Percentiles rank a stretch among this genome's conserved stretches.
Evolutionary conservation across 176 grass and related monocot species (phyloP).

Genomic region (Pontederia paniculata): DNA sequence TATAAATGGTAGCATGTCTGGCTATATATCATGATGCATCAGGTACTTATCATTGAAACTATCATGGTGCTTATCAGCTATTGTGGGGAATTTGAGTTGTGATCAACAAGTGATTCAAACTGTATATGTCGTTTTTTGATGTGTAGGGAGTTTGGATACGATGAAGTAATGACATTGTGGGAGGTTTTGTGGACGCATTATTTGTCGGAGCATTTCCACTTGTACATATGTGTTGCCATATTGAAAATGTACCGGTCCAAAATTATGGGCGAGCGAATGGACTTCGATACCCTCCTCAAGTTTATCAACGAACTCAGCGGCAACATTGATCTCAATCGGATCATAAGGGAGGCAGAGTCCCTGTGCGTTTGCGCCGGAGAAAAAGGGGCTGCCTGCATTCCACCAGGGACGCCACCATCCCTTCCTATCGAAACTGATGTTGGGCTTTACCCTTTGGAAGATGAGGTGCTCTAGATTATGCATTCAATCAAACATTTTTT

Average conservation of each 20-base stretch:
- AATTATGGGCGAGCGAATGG: constrained; percentile 89
- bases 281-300: constrained; percentile 95
- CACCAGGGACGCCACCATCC: constrained; percentile 80
- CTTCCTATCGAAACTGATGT: constrained; percentile 59
- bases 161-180: constrained; percentile 72
- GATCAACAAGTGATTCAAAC: too few relatives aligned
- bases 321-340: constrained; percentile 59
- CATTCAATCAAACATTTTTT: too few relatives aligned
- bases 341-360: constrained; percentile 65
- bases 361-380: constrained; percentile 55
- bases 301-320: constrained; percentile 97
- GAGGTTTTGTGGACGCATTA: constrained; percentile 93
- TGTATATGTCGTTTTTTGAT: constrained; percentile 2
- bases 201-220: constrained; percentile 86
- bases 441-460: constrained; percentile 58
- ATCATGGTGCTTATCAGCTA: background rate
- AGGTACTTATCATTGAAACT: too few relatives aligned
- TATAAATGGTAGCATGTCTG: too few relatives aligned
- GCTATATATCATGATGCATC: too few relatives aligned
- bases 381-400: constrained; percentile 56
- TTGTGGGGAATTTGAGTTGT: constrained; percentile 7
- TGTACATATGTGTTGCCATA: constrained; percentile 85
- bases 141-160: constrained; percentile 73
- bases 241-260: constrained; percentile 54
- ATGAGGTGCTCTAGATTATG: constrained; percentile 60